These are phyloP conservation scores for Mycosphaerella sp. DNA, from an alignment of 2,329 filamentous ascomycete genomes.

Conservation along the genomic window DNA sequence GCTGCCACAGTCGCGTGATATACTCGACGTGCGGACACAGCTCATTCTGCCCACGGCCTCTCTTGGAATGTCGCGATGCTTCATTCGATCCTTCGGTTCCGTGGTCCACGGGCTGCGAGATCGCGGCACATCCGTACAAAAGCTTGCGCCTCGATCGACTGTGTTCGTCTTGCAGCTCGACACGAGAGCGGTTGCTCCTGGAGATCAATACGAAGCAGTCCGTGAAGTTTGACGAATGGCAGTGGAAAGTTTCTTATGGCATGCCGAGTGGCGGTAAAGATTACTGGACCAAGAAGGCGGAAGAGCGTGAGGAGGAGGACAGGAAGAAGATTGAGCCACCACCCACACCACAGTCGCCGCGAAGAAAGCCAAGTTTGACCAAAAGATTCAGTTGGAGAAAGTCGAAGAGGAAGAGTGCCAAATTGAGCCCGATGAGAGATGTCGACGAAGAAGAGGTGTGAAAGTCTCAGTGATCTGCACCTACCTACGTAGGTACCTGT, in stretches of 20 bases:
- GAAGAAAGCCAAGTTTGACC: constrained; percentile 1
- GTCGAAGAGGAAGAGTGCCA: constrained; percentile 17
- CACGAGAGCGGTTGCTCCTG: constrained; percentile 26
- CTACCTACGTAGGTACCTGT: too few species aligned
- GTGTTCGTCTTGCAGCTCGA: constrained; percentile 31
- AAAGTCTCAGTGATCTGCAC: constrained; percentile 1
- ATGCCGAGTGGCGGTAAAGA: constrained; percentile 28
- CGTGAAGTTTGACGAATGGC: constrained; percentile 36
- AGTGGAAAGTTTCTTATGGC: constrained; percentile 39
- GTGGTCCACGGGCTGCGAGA: constrained; percentile 26
- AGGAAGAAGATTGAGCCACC: constrained; percentile 12
- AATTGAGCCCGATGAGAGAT: neutral
- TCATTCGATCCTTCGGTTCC: constrained; percentile 22
- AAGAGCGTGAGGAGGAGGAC: constrained; percentile 23
- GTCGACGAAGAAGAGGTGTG: neutral
- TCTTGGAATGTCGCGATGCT: constrained; percentile 33
- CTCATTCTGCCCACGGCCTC: constrained; percentile 30
- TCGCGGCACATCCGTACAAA: constrained; percentile 34
- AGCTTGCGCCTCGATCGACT: constrained; percentile 31
- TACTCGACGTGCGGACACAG: constrained; percentile 41
- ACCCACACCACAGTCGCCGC: constrained; percentile 3
- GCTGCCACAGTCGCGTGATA: constrained; percentile 40
- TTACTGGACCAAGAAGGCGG: constrained; percentile 25
- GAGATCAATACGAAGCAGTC: constrained; percentile 25
- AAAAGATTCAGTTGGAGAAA: constrained; percentile 26